Evolutionary conservation across 2,329 filamentous ascomycete species (phyloP), one percentile per base, ranked within the genome.

Genomic region (Gnomoniopsis smithogilvyi): DNA sequence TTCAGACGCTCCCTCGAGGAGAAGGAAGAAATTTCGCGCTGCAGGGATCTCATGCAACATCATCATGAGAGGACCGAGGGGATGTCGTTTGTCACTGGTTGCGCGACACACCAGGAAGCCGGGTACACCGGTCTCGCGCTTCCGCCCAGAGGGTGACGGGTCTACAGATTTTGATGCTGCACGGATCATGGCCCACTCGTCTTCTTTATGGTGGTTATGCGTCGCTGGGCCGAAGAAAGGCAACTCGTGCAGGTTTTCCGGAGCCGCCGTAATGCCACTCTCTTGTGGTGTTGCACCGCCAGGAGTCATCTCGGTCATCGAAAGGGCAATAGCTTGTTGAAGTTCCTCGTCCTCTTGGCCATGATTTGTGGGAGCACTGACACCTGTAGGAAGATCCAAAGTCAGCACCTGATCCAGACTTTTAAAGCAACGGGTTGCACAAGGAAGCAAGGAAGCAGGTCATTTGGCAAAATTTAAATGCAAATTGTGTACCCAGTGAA

Each of bases 21-120:
- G 54, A 68, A 2, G 88, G 74, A 14, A 88, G 72, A 2, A 80
- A 63, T 87, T 86, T 54, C 84, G 78, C 1, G 77, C 78, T 0
- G 84, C 69, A 1, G 85, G 85, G 24, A 88, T 87, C 57, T 81
- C 75, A 65, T 87, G 81, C 43, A 83, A 75, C 8, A 88, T 83
- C 4, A 84, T 85, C 14, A 88, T 64, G 3, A 87, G 69, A 0
- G 77, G 79, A 1, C 80, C 83, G 0, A 88, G 67, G 15, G 77
- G 73, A 62, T 80, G 79, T 19, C 69, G 58, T 8, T 64, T 63
- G 45, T 52, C 65, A 0, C 68, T 69, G 0, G 66, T 63, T 19
- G 22, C 22, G 21, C 70, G 68, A 38, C 68, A 77, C 46, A 74
- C 74, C 21, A 88, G 70, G 62, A 88, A 84, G 1, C 80, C 82